Evolutionary conservation across 2,329 filamentous ascomycete species (phyloP), one percentile per base, ranked within the genome.

Genomic region (Passalora sequoiae): DNA sequence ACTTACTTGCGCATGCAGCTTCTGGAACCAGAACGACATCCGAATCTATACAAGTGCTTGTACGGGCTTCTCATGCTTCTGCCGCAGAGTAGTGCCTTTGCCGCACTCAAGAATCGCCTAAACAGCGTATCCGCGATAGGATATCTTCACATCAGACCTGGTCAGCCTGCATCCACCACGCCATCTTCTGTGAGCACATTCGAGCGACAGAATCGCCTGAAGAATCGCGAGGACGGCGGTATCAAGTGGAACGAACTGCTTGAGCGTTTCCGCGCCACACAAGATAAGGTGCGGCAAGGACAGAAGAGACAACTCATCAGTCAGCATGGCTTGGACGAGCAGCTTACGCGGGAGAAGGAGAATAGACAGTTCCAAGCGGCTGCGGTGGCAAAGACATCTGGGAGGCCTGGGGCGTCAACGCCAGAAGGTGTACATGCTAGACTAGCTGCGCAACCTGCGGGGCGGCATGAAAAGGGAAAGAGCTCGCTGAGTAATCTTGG

Each of bases 91-190:
- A 94, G 89, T 20, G 94, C 92, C 6, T 98, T 98, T 68, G 92
- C 89, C 20, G 91, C 92, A 2, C 74, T 98, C 44, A 97, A 96
- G 65, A 98, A 98, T 62, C 82, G 92, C 30, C 76, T 98, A 38
- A 97, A 97, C 67, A 95, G 87, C 66, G 92, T 98, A 55, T 94
- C 87, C 70, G 89, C 92, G 40, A 97, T 98, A 63, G 92, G 91
- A 31, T 94, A 95, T 65, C 72, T 98, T 49, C 91, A 97, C 62
- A 84, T 86, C 54, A 82, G 51, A 16, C 44, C 56, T 8, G 15
- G 38, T 17, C 37, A 29, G 2, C 36, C 24, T 20, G 30, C 46
- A 31, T 30, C 46, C 36, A 53, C 63, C 4, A 61, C 66, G 15
- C 59, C 61, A 3, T 59, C 54, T 21, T 54, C 55, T 1, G 64